These are phyloP conservation scores for Psilocybe cubensis DNA, from an alignment of 768 basidiomycete species.

Conservation along the genomic window DNA sequence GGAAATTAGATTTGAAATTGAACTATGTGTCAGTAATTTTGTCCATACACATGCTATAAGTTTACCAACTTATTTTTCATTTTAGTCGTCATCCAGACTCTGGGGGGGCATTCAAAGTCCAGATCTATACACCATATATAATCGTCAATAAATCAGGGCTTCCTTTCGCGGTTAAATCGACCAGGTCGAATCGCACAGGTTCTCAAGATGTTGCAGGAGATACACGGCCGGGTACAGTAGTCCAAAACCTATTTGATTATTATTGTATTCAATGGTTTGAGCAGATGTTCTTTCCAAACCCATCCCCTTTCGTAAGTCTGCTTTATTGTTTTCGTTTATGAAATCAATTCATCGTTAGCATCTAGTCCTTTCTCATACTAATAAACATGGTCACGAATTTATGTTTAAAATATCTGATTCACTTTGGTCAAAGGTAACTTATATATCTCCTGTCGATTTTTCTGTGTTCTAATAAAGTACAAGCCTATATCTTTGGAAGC, in stretches of 20 bases:
- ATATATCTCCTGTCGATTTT: neutral
- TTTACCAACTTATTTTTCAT: neutral
- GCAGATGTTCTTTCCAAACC: slow-evolving; percentile 46
- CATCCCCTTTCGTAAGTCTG: slow-evolving; percentile 76
- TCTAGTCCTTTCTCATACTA: slow-evolving; percentile 85
- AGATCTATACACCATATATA: slow-evolving; percentile 90
- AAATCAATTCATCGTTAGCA: neutral
- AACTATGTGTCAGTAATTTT: slow-evolving; percentile 81
- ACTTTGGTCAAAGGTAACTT: slow-evolving; percentile 81
- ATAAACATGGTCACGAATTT: slow-evolving; percentile 82
- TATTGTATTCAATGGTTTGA: neutral
- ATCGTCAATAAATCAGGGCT: slow-evolving; percentile 92
- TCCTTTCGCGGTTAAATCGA: slow-evolving; percentile 74
- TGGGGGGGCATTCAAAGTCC: slow-evolving; percentile 95
- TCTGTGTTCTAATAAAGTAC: neutral
- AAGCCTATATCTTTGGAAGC: slow-evolving; percentile 91
- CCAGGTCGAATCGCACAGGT: slow-evolving; percentile 62
- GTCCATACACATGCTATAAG: neutral
- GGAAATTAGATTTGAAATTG: slow-evolving; percentile 81
- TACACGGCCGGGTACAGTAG: slow-evolving; percentile 53
- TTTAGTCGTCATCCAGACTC: slow-evolving; percentile 79
- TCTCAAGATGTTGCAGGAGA: slow-evolving; percentile 87
- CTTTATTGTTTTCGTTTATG: neutral
- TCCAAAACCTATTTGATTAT: neutral
- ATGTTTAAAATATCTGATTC: slow-evolving; percentile 82